Evolutionary conservation across 148 eudicot genomes (phyloP), one percentile per base, ranked within the genome.

Genomic region (Fallopia convolvulus): DNA sequence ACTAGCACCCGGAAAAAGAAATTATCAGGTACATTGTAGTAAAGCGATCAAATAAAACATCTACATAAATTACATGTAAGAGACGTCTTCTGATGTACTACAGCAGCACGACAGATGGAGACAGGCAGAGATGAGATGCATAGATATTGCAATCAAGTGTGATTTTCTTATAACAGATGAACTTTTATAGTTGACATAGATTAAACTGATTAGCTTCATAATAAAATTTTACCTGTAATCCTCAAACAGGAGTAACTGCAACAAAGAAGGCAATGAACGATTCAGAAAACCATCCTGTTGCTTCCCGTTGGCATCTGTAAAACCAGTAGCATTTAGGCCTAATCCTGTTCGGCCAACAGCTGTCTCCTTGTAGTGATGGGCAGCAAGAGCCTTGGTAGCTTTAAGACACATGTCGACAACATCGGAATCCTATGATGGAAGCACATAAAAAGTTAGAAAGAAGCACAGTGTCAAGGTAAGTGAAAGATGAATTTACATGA

Each of bases 231-330:
- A 91, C 99, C 97, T 92, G 90, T 91, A 91, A 81, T 95, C 97
- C 84, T 91, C 94, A 84, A 95, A 95, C 68, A 95, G 88, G 76
- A 95, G 91, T 76, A 92, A 83, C 76, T 91, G 93, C 78, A 95
- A 86, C 86, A 95, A 80, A 56, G 87, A 87, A 71, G 90, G 90
- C 70, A 93, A 92, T 74, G 90, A 92, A 52, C 84, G 85, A 76
- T 90, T 87, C 74, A 95, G 79, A 84, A 95, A 86, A 82, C 97
- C 97, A 76, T 91, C 93, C 77, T 85, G 97, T 79, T 83, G 68
- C 75, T 85, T 95, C 77, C 97, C 97, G 71, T 80, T 82, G 17
- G 89, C 61, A 55, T 87, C 92, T 60, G 76, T 84, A 76, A 84
- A 85, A 75, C 87, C 86, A 76, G 89, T 78, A 81, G 94, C 97